Evolutionary conservation across 2,329 filamentous ascomycete genomes (phyloP).

Genomic region (Didymella sp.): DNA sequence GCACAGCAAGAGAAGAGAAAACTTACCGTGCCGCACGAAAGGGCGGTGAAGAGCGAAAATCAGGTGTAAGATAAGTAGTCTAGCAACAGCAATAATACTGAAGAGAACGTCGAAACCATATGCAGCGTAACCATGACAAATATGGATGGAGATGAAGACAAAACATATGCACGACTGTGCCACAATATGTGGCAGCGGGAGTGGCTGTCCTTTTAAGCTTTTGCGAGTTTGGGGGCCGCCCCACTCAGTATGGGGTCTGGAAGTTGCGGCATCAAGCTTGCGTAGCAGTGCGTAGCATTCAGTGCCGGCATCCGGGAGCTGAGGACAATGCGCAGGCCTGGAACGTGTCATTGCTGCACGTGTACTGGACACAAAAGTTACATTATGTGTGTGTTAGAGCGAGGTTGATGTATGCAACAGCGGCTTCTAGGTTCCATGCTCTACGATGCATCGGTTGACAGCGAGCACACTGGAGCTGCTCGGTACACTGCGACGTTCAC

Average conservation of each 20-base stretch:
- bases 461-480: too few relatives aligned
- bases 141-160: background rate
- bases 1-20: background rate
- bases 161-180: background rate
- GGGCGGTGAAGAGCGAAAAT: background rate
- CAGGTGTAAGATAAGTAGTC: conserved; percentile 1
- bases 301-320: background rate
- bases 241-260: background rate
- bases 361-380: background rate
- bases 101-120: background rate
- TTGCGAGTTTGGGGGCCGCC: background rate
- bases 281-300: background rate
- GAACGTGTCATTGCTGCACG: background rate
- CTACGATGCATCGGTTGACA: too few relatives aligned
- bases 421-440: background rate
- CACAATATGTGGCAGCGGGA: conserved; percentile 7
- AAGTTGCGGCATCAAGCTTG: background rate
- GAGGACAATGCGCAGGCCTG: background rate
- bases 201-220: conserved; percentile 12
- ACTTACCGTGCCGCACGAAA: background rate
- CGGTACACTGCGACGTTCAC: too few relatives aligned
- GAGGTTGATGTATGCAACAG: background rate
- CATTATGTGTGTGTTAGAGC: background rate
- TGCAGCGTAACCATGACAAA: background rate
- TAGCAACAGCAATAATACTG: background rate